These are phyloP conservation scores for Gentiana dahurica DNA, from an alignment of 257 asterid genomes.

Conservation along the genomic window DNA sequence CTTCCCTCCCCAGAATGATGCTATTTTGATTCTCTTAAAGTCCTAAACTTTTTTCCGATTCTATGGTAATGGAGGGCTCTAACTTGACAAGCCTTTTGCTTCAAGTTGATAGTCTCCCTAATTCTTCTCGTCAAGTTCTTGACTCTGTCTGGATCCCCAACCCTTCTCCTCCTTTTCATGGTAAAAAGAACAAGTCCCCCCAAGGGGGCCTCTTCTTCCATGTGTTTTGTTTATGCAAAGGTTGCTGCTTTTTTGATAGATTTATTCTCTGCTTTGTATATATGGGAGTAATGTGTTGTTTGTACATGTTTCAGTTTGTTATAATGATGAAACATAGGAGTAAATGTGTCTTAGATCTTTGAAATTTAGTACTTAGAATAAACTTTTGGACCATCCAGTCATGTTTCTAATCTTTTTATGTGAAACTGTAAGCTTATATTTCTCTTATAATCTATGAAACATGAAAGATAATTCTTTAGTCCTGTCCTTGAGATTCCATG, in stretches of 20 bases:
- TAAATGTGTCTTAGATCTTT: background rate
- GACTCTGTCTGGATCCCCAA: slow-evolving; percentile 60
- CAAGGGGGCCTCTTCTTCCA: too few relatives aligned
- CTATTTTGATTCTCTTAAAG: slow-evolving; percentile 1
- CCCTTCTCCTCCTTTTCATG: slow-evolving; percentile 59
- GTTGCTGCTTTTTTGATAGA: background rate
- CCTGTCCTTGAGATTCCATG: too few relatives aligned
- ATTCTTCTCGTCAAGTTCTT: slow-evolving; percentile 37
- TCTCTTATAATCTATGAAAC: too few relatives aligned
- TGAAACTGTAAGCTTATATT: too few relatives aligned
- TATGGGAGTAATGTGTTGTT: too few relatives aligned
- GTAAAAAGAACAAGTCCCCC: slow-evolving; percentile 20
- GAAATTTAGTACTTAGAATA: too few relatives aligned
- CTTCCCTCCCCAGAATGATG: background rate
- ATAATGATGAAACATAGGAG: too few relatives aligned
- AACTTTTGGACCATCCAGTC: background rate
- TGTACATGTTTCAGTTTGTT: too few relatives aligned
- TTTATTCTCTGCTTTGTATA: too few relatives aligned
- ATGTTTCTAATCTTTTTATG: background rate
- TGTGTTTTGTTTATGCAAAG: background rate
- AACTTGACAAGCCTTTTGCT: slow-evolving; percentile 29
- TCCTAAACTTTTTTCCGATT: background rate
- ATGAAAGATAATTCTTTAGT: too few relatives aligned
- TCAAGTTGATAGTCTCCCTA: slow-evolving; percentile 33
- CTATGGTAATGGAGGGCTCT: slow-evolving; percentile 44